Evolutionary conservation across 2,329 filamentous ascomycete genomes (phyloP).

Genomic region (Helotiales sp.): DNA sequence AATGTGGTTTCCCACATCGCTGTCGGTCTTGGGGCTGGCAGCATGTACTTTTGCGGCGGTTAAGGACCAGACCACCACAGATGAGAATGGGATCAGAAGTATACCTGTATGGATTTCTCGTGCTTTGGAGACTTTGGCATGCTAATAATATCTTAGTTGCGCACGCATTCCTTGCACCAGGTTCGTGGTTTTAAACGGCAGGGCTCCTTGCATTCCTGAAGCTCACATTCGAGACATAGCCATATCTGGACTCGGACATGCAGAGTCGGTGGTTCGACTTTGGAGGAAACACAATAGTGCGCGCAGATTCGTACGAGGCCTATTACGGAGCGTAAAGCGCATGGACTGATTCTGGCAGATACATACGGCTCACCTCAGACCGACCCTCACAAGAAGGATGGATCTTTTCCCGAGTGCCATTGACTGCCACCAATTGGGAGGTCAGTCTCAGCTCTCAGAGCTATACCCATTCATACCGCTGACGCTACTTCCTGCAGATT

Average conservation of each 20-base stretch:
- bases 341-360: conserved; percentile 52
- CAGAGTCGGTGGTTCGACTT: conserved; percentile 99
- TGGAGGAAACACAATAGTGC: conserved; percentile 89
- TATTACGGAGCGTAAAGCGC: background rate
- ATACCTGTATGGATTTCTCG: conserved; percentile 55
- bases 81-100: conserved; percentile 54
- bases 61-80: conserved; percentile 37
- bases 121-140: background rate
- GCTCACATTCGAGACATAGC: conserved; percentile 50
- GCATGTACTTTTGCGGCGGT: conserved; percentile 36
- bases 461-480: background rate
- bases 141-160: conserved; percentile 56
- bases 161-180: conserved; percentile 81
- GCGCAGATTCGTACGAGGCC: conserved; percentile 63
- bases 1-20: conserved; percentile 33
- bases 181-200: conserved; percentile 48
- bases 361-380: conserved; percentile 90
- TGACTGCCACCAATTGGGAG: conserved; percentile 99
- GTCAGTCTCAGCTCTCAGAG: conserved; percentile 37
- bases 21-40: conserved; percentile 36
- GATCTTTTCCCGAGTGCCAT: conserved; percentile 89
- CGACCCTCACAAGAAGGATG: conserved; percentile 88
- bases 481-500: conserved; percentile 50
- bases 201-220: conserved; percentile 1
- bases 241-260: conserved; percentile 97